These are phyloP conservation scores for Sisymbrium altissimum DNA, from an alignment of 345 rosid genomes.

Conservation along the genomic window DNA sequence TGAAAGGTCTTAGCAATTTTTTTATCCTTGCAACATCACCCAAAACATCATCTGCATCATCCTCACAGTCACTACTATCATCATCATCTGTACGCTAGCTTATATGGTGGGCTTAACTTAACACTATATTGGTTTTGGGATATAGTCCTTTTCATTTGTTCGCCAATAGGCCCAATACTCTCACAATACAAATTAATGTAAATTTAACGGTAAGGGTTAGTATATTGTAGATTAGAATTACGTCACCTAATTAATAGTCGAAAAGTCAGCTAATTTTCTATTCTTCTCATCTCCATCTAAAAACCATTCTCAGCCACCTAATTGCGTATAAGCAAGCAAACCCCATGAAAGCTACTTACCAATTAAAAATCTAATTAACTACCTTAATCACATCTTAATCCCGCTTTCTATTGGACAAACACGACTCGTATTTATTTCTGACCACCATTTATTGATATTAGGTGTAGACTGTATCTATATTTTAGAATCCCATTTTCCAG, in stretches of 20 bases:
- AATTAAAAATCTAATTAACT: conserved; percentile 10
- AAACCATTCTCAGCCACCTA: conserved; percentile 19
- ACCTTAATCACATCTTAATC: conserved; percentile 22
- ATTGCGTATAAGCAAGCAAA: conserved; percentile 21
- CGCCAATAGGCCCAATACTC: neutral
- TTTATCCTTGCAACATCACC: no score
- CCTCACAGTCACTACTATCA: no score
- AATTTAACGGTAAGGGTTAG: neutral
- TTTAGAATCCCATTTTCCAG: neutral
- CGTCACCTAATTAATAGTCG: neutral
- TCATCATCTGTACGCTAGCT: no score
- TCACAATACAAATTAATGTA: neutral
- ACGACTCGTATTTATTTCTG: neutral
- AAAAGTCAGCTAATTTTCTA: neutral
- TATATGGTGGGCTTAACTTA: no score
- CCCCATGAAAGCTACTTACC: conserved; percentile 19
- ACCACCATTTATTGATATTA: conserved; percentile 23
- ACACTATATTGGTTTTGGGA: neutral
- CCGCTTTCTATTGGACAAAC: conserved; percentile 21
- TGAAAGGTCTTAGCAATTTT: no score
- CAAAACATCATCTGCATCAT: no score
- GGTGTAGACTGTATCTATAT: conserved; percentile 10
- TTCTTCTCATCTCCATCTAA: neutral
- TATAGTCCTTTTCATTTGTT: neutral
- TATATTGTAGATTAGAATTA: neutral